Base-by-base conservation (phyloP, 108 stramenopile species). In the Nannochloropsis salina region DNA sequence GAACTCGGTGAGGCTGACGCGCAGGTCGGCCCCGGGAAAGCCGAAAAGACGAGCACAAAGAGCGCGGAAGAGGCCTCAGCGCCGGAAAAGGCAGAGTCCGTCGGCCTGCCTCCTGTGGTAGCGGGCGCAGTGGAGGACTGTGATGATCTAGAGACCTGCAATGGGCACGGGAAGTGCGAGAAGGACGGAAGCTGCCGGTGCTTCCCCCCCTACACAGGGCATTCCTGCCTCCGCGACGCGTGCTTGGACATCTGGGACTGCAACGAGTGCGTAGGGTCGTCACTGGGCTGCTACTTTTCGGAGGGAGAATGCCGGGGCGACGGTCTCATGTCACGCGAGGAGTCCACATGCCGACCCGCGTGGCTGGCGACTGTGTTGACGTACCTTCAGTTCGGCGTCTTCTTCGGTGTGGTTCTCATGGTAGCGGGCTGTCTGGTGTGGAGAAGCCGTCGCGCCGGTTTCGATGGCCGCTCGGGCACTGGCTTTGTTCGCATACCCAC, bases 191-290 rank as follows among this genome's bases (percentile, higher is more conserved):
- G 61, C 2, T 74, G 61, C n/a, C 61, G 61, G 15, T 74, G 61
- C n/a, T 74, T n/a, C n/a, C 61, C 61, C n/a, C 61, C 61, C 61
- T 74, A 74, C 61, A 74, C 61, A 74, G 61, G 61, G 61, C 15
- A n/a, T 74, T 15, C 61, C 20, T 74, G 61, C 61, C n/a, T 74
- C 20, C 61, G 61, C 6, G 61, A 74, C n/a, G 61, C 61, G 2
- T 74, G 61, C 61, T 74, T 74, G 61, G 61, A 74, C 61, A 74
- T 74, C n/a, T 74, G 61, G 61, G 61, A 74, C 61, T 74, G 61
- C 6, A 74, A 74, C 6, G 61, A 74, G 61, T 74, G 61, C 61
- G 61, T 74, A n/a, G 61, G 61, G 20, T 74, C 61, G 15, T n/a
- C 4, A 15, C n/a, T 3, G 61, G 61, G 61, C 61, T 74, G 61